These are phyloP conservation scores for Luvunga scandens DNA, from an alignment of 345 rosid genomes.

Conservation along the genomic window DNA sequence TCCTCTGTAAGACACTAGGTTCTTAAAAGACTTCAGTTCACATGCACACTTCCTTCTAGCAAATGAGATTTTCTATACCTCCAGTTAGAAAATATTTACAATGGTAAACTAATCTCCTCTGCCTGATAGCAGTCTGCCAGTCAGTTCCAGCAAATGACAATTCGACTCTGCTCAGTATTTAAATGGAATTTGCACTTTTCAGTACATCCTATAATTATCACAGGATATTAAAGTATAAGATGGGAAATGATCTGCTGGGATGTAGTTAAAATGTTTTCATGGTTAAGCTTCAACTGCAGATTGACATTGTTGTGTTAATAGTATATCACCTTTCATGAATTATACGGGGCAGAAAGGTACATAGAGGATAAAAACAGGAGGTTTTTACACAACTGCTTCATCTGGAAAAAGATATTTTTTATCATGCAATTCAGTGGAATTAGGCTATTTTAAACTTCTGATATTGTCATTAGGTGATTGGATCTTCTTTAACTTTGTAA, in stretches of 20 bases:
- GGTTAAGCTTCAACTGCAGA: background rate
- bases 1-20: background rate
- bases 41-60: background rate
- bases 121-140: background rate
- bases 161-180: background rate
- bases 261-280: background rate
- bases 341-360: background rate
- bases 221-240: background rate
- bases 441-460: no score
- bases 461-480: background rate
- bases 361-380: background rate
- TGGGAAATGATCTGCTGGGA: background rate
- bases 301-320: background rate
- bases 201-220: background rate
- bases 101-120: background rate
- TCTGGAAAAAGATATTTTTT: background rate
- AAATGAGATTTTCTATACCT: background rate
- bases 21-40: background rate
- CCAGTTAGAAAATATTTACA: background rate
- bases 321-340: no score
- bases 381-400: background rate
- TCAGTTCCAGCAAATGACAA: background rate
- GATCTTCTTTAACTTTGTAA: background rate
- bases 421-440: background rate
- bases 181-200: background rate